Conservation (phyloP, 768 basidiomycete species). For the Trametes cinnabarina region DNA sequence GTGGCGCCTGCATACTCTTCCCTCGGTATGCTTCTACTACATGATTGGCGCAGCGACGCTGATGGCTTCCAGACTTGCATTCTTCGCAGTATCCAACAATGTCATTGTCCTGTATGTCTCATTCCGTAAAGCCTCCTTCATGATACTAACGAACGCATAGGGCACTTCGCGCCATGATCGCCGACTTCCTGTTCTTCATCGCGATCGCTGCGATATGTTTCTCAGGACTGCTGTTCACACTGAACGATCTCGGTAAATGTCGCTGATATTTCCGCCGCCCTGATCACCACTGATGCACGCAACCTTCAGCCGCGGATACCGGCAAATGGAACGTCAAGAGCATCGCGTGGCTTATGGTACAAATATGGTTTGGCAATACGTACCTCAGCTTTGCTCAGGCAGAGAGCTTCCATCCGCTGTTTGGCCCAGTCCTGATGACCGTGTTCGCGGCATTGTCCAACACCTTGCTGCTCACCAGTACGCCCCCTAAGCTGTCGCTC, state of each 20-base stretch:
- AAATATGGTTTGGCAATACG: conserved; percentile 85
- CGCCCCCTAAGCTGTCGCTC: conserved; percentile 29
- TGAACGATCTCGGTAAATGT: conserved; percentile 49
- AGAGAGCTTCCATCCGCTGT: conserved; percentile 48
- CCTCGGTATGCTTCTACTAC: conserved; percentile 52
- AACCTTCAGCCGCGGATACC: conserved; percentile 28
- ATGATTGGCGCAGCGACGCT: neutral
- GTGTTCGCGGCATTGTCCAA: conserved; percentile 76
- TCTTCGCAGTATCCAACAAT: conserved; percentile 77
- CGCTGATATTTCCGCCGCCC: neutral
- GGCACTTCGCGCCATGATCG: conserved; percentile 78
- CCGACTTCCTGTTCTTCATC: conserved; percentile 78
- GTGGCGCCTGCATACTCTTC: conserved; percentile 82
- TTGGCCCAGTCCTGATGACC: conserved; percentile 79
- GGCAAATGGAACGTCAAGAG: conserved; percentile 40
- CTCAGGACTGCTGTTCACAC: conserved; percentile 66
- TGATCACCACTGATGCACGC: neutral
- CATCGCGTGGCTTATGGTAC: conserved; percentile 82
- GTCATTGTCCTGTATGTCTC: conserved; percentile 68
- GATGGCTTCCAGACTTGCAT: conserved; percentile 53
- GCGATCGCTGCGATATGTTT: conserved; percentile 76
- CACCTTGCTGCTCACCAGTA: conserved; percentile 78
- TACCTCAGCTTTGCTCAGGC: conserved; percentile 50
- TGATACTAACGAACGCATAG: conserved; percentile 37
- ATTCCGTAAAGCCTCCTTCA: neutral